These are phyloP conservation scores for Podaxis carcinomalis DNA, from an alignment of 768 basidiomycete genomes.

Conservation along the genomic window DNA sequence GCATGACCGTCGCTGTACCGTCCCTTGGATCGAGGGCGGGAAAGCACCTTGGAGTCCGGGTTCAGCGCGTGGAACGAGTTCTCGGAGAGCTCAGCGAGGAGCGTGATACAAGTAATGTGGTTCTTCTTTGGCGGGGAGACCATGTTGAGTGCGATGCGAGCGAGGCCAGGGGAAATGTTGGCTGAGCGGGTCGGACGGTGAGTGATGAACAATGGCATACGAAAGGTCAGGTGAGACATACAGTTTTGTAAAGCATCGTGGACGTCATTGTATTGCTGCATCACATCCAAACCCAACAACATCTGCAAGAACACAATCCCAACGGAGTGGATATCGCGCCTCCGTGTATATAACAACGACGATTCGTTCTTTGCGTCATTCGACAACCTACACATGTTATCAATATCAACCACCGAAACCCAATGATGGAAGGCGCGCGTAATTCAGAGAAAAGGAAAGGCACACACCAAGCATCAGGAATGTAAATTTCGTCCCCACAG, in stretches of 20 bases:
- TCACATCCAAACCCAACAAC: constrained; percentile 74
- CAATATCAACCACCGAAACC: not conserved
- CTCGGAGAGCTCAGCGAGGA: constrained; percentile 56
- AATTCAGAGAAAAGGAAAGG: not conserved
- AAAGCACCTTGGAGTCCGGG: not conserved
- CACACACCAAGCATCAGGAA: constrained; percentile 42
- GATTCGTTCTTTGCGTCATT: constrained; percentile 78
- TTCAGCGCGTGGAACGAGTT: not conserved
- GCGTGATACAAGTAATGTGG: constrained; percentile 48
- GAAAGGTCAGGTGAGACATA: constrained; percentile 25
- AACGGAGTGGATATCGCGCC: constrained; percentile 78
- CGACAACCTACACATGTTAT: constrained; percentile 48
- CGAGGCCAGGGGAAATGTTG: constrained; percentile 46
- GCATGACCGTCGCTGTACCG: not conserved
- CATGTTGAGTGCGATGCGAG: constrained; percentile 55
- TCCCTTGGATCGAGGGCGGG: not conserved
- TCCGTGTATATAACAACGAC: constrained; percentile 65
- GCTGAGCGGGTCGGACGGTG: constrained; percentile 29
- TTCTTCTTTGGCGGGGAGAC: constrained; percentile 54
- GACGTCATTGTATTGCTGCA: constrained; percentile 47
- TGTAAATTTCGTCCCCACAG: constrained; percentile 30
- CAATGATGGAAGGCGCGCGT: not conserved
- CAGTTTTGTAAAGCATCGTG: constrained; percentile 55
- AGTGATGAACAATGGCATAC: not conserved
- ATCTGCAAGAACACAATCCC: constrained; percentile 83